Conservation (phyloP, 2,329 filamentous ascomycete genomes). For the Aureobasidium sp. region DNA sequence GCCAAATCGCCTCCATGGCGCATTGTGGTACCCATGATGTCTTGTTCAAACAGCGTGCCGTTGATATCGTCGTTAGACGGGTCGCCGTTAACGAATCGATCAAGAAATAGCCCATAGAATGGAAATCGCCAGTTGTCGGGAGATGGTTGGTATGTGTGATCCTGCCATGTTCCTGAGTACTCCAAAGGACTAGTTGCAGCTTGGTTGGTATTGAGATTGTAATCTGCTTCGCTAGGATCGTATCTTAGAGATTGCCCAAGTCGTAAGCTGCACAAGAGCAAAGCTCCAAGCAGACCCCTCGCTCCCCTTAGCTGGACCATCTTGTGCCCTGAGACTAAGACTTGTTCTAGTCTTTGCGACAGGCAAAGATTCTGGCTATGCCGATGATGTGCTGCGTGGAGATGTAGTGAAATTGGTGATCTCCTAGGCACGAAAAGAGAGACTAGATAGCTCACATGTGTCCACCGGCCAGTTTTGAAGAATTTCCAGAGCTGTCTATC, state of each 20-base stretch:
- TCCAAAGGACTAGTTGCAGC: constrained; percentile 48
- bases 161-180: constrained; percentile 51
- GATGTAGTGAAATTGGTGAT: not conserved
- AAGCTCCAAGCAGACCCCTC: not conserved
- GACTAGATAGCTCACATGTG: not conserved
- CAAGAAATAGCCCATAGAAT: constrained; percentile 58
- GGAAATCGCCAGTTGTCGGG: constrained; percentile 59
- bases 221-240: constrained; percentile 44
- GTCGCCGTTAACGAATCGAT: constrained; percentile 59
- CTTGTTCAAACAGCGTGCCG: constrained; percentile 54
- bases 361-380: not conserved
- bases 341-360: not conserved
- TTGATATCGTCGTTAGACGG: constrained; percentile 59
- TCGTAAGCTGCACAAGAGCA: not conserved
- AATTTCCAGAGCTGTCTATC: not conserved
- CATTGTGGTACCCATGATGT: constrained; percentile 54
- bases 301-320: not conserved
- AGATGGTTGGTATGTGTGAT: constrained; percentile 47
- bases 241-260: constrained; percentile 29
- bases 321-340: not conserved
- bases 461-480: not conserved
- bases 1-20: constrained; percentile 55
- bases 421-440: not conserved
- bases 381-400: not conserved
- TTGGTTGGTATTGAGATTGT: constrained; percentile 56